A percentile compares a stretch with the other conserved stretches of the same genome.
phyloP scores from a whole-genome alignment of 805 yeast genomes.

The Kregervanrija fluxuum region DNA sequence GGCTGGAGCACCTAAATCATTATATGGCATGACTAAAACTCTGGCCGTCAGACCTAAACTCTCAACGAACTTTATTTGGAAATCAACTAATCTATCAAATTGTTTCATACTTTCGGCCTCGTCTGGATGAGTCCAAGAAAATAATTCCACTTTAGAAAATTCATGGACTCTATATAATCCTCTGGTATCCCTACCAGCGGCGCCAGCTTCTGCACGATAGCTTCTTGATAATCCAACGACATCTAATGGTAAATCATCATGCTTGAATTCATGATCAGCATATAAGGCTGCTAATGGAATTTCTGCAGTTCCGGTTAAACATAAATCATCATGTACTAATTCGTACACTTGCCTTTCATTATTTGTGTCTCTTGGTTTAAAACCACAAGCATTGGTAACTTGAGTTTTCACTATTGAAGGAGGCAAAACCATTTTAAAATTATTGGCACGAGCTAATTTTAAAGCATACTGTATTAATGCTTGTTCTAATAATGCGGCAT shows the following conservation, averaged over 20 bases:
- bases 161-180: constrained; percentile 95
- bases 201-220: constrained; percentile 95
- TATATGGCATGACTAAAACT: constrained; percentile 80
- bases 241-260: constrained; percentile 42
- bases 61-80: constrained; percentile 58
- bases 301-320: constrained; percentile 92
- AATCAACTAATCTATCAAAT: constrained; percentile 50
- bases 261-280: constrained; percentile 33
- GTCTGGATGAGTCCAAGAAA: constrained; percentile 54
- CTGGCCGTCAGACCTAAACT: constrained; percentile 75
- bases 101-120: constrained; percentile 33
- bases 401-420: constrained; percentile 82
- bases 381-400: constrained; percentile 84
- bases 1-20: constrained; percentile 93
- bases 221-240: constrained; percentile 79
- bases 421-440: constrained; percentile 68
- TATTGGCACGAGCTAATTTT: constrained; percentile 52
- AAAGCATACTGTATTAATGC: constrained; percentile 81
- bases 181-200: constrained; percentile 85
- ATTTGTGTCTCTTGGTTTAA: constrained; percentile 84
- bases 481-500: constrained; percentile 83
- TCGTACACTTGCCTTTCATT: constrained; percentile 81
- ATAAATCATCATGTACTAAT: constrained; percentile 39
- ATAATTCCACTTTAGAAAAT: constrained; percentile 89
- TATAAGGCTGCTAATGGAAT: constrained; percentile 83